phyloP scores from a whole-genome alignment of 371 early-diverging fungal genomes.

The Lichtheimia ramosa region DNA sequence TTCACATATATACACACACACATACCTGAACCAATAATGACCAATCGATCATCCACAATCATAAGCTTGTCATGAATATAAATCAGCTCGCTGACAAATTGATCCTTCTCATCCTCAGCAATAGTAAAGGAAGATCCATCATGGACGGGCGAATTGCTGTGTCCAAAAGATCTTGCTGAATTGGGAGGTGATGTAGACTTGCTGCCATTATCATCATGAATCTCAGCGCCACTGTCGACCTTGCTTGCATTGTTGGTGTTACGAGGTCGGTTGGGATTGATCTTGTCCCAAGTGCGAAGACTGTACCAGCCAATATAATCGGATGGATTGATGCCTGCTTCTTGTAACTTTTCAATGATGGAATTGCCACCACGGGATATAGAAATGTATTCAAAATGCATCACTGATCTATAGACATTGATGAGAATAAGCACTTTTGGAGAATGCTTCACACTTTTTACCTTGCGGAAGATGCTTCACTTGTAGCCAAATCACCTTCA shows the following conservation, averaged over 20 bases:
- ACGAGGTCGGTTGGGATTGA: constrained; percentile 15
- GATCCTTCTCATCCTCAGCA: constrained; percentile 10
- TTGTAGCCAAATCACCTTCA: constrained; percentile 77
- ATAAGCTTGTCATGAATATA: constrained; percentile 93
- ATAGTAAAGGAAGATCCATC: not conserved
- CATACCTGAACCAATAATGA: constrained; percentile 80
- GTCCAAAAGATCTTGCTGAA: not conserved
- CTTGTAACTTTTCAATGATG: constrained; percentile 60
- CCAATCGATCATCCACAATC: constrained; percentile 87
- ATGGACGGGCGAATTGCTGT: no score
- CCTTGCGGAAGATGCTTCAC: constrained; percentile 70
- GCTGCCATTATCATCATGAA: not conserved
- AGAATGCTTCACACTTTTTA: constrained; percentile 36
- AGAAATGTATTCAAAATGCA: constrained; percentile 84
- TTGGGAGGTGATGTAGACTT: not conserved
- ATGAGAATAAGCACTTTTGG: not conserved
- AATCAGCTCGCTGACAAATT: constrained; percentile 80
- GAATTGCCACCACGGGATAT: constrained; percentile 80
- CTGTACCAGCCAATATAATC: constrained; percentile 83
- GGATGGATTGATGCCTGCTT: constrained; percentile 68
- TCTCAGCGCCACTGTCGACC: constrained; percentile 11
- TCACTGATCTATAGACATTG: constrained; percentile 50
- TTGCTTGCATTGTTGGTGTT: not conserved
- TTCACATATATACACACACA: not conserved
- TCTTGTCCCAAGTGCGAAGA: constrained; percentile 72